Conservation (phyloP, 352 stramenopile genomes). For the Phytophthora brassicae region DNA sequence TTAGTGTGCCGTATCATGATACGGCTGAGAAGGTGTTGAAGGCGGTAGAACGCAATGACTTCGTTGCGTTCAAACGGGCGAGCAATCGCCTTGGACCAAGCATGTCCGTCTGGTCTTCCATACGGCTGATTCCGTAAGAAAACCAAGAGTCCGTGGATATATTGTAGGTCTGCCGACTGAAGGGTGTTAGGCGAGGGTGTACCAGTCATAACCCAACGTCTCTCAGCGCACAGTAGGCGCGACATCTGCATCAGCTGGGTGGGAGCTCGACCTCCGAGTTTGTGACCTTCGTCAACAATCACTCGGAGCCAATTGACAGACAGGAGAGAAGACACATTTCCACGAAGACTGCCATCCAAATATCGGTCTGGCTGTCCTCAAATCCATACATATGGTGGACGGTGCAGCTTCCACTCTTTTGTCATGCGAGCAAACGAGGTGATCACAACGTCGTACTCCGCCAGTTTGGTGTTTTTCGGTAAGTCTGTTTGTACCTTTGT, state of each 20-base stretch:
- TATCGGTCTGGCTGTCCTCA: constrained; percentile 48
- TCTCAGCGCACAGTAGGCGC: constrained; percentile 74
- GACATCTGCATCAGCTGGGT: constrained; percentile 83
- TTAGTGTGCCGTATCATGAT: constrained; percentile 96
- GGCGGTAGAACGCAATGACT: constrained; percentile 49
- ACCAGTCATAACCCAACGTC: constrained; percentile 95
- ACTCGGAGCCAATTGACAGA: constrained; percentile 81
- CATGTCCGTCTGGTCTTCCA: constrained; percentile 61
- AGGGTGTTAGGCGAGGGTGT: constrained; percentile 92
- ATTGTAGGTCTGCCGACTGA: constrained; percentile 77
- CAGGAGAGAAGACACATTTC: constrained; percentile 49
- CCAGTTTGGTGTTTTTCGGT: constrained; percentile 37
- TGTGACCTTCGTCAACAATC: constrained; percentile 95
- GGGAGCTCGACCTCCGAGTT: constrained; percentile 65
- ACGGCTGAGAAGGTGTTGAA: constrained; percentile 78
- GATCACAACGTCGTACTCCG: constrained; percentile 65
- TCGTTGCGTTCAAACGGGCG: constrained; percentile 64
- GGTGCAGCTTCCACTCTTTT: constrained; percentile 61
- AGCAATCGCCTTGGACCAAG: constrained; percentile 68
- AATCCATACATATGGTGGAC: constrained; percentile 58
- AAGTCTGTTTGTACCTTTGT: constrained; percentile 25
- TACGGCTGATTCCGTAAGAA: constrained; percentile 90
- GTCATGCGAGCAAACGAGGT: constrained; percentile 60
- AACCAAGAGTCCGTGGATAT: constrained; percentile 86
- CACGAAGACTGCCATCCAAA: constrained; percentile 44